Conservation (phyloP, 179 eudicot genomes). For the Spergularia azorica region DNA sequence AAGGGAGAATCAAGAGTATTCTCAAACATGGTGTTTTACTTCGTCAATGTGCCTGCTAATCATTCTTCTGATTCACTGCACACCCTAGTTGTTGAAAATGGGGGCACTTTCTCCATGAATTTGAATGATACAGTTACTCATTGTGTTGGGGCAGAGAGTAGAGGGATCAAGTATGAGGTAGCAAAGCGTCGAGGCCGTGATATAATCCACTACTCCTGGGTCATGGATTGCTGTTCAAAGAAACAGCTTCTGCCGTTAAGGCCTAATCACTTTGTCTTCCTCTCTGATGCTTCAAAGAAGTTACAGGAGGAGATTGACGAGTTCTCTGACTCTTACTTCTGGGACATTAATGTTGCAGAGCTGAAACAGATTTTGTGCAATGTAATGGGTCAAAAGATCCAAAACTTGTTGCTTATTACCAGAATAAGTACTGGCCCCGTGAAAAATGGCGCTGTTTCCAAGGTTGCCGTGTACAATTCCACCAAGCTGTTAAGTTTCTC, state of each 20-base stretch:
- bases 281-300: constrained; percentile 68
- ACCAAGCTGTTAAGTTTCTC: constrained; percentile 37
- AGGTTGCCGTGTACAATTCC: constrained; percentile 77
- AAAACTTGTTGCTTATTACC: constrained; percentile 56
- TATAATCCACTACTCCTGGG: constrained; percentile 86
- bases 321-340: constrained; percentile 74
- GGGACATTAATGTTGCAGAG: constrained; percentile 65
- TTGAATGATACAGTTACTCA: constrained; percentile 83
- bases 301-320: constrained; percentile 86
- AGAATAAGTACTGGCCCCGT: constrained; percentile 65
- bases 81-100: constrained; percentile 87
- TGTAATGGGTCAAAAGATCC: constrained; percentile 50
- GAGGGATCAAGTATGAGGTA: constrained; percentile 91
- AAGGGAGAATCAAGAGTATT: constrained; percentile 80
- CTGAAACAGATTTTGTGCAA: constrained; percentile 70
- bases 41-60: constrained; percentile 67
- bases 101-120: constrained; percentile 96
- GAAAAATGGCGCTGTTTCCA: constrained; percentile 71
- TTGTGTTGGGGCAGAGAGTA: constrained; percentile 85
- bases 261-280: constrained; percentile 76
- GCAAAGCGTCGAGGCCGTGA: constrained; percentile 74
- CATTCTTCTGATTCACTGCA: constrained; percentile 71
- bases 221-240: constrained; percentile 75
- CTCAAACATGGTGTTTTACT: constrained; percentile 66
- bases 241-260: constrained; percentile 81